Base-by-base conservation (phyloP, 1,284 basidiomycete genomes). In the Mrakiaceae sp. region DNA sequence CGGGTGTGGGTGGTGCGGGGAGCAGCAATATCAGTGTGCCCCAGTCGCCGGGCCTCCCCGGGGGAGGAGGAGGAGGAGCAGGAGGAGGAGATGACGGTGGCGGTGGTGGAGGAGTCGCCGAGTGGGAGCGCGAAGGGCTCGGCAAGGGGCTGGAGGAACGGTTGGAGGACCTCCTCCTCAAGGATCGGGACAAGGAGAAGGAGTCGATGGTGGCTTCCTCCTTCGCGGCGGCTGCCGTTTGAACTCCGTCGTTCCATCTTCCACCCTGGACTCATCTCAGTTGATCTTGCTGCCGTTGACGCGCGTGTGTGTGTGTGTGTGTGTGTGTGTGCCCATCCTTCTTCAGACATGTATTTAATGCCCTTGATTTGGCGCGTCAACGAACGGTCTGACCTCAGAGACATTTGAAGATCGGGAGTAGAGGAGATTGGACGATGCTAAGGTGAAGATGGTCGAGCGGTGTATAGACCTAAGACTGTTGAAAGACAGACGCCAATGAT, bases 41-140 rank as follows among this genome's bases (percentile, higher is more conserved):
- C 14, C 52, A 59, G 54, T 55, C 43, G 62, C 47, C 9, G 42
- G 48, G 14, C 43, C 47, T n/a, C 47, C 40, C 9, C 53, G 43
- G 10, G 48, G 39, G 56, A 53, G 44, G 56, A 48, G 39, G 11
- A 47, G 58, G 53, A n/a, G 54, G 60, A 7, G 46, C 49, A 27
- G 62, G 56, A 48, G 39, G 11, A 47, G 58, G 53, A n/a, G 54
- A 62, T 3, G 46, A 57, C n/a, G 62, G 16, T 27, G 27, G 27
- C 27, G 27, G 27, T 2, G 27, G 27, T 27, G 70, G 84, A 84
- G 68, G 74, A 80, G 85, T 86, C 44, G 87, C 87, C 0, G 88
- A 90, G 74, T 91, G 88, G 88, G 84, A 87, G 69, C 78, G 88
- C 5, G 86, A 90, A 70, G 89, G 88, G 0, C 74, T 91, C 11